These are phyloP conservation scores for Beta macrorhiza DNA, from an alignment of 179 eudicot genomes.

Conservation along the genomic window DNA sequence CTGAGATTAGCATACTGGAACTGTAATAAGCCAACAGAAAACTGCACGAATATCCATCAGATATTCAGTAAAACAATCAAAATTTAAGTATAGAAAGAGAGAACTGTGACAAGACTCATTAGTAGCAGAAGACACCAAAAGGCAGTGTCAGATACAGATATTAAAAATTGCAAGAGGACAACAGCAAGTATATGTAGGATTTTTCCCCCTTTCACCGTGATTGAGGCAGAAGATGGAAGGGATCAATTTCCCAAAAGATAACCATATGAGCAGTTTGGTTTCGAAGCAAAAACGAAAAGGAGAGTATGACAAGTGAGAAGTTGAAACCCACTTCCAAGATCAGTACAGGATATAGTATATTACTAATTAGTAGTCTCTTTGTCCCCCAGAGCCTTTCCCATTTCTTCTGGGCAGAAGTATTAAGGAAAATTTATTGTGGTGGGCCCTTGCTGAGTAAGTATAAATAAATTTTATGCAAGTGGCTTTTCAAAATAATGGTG, in stretches of 20 bases:
- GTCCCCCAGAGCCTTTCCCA: no score
- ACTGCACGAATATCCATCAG: background rate
- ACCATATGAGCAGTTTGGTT: no score
- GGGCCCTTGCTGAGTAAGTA: no score
- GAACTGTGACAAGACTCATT: background rate
- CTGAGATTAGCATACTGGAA: constrained; percentile 1
- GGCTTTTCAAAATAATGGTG: no score
- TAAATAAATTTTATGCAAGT: no score
- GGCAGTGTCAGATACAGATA: background rate
- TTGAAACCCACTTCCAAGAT: no score
- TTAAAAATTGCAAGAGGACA: background rate
- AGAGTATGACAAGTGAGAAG: no score
- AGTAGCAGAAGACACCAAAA: background rate
- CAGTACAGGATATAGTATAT: no score
- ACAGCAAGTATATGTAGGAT: background rate
- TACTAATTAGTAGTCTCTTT: no score
- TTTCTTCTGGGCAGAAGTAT: no score
- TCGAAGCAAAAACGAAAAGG: no score
- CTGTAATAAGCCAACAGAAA: background rate
- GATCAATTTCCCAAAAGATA: background rate
- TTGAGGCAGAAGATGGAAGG: background rate
- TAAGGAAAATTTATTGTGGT: no score
- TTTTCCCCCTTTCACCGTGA: background rate
- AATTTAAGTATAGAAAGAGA: background rate
- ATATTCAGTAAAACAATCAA: background rate